Evolutionary conservation across 2,329 filamentous ascomycete genomes (phyloP), one percentile per base, ranked within the genome.

Genomic region (Xylariaceae sp.): DNA sequence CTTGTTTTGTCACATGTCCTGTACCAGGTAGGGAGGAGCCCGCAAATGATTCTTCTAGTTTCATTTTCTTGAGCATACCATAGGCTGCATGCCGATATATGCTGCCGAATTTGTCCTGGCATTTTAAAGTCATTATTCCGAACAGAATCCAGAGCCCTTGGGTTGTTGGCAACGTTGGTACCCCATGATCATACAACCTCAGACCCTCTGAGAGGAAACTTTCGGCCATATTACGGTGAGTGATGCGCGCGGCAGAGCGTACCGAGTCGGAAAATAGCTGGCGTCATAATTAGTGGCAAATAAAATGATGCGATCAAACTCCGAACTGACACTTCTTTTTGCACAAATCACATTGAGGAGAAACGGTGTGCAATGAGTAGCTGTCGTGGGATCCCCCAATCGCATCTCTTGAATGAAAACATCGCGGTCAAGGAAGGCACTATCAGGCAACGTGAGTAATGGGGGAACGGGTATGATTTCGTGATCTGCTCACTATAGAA

Each of bases 141-240:
- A 49, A 51, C 27, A 51, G 11, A 6, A 51, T 51, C 45, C 49
- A 49, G 12, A 51, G 17, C 21, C 45, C 49, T 37, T 51, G 45
- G 3, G 46, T 40, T 12, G 40, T 42, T 1, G 49, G 49, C n/a
- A 51, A 37, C 17, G 25, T n/a, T 17, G 49, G 42, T 8, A 29
- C 6, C 11, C 4, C 37, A 17, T 40, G 25, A 11, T 37, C 42
- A 20, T 38, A 49, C 20, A 25, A 14, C 19, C 36, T 48, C 22
- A 40, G 23, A 5, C 39, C 32, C 21, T 51, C 49, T n/a, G n/a
- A n/a, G 2, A 49, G 34, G 19, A 51, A 51, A 10, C 37, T 29
- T 2, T 41, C 49, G 27, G n/a, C 37, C 37, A 51, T 10, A 17
- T 49, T 23, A 20, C 25, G 29, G 5, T 44, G 22, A 3, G 46